A percentile compares a stretch with the other conserved stretches of the same genome.
Conservation (phyloP, 352 stramenopile species). For the Phytopythium kandeliae region DNA sequence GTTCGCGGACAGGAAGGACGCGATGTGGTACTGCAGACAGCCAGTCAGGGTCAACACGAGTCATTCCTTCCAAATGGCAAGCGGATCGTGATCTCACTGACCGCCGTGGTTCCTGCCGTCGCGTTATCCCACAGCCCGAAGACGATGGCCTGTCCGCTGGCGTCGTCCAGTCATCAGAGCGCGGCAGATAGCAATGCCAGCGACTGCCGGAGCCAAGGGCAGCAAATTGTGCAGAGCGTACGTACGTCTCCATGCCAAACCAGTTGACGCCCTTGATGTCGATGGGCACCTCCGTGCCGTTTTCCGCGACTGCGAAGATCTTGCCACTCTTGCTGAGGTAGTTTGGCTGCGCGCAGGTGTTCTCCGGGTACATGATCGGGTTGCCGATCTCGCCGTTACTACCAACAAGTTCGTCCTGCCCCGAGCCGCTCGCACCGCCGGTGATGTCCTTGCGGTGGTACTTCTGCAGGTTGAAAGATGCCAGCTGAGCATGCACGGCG, state of each 20-base stretch:
- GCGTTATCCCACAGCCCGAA: constrained; percentile 28
- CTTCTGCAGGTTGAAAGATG: background rate
- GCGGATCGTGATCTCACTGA: background rate
- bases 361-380: constrained; percentile 42
- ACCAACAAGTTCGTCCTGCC: background rate
- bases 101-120: constrained; percentile 17
- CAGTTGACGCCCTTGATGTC: constrained; percentile 39
- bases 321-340: constrained; percentile 52
- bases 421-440: constrained; percentile 7
- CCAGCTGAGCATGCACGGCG: background rate
- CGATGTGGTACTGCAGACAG: constrained; percentile 21
- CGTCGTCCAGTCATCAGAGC: background rate
- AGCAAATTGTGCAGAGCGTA: background rate
- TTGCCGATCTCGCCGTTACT: constrained; percentile 52
- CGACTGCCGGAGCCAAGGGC: background rate
- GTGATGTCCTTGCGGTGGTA: constrained; percentile 5
- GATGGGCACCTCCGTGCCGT: constrained; percentile 29
- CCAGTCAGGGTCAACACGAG: background rate
- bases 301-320: constrained; percentile 29
- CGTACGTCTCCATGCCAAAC: constrained; percentile 36
- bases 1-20: constrained; percentile 26
- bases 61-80: background rate
- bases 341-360: constrained; percentile 10
- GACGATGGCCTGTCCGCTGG: constrained; percentile 11
- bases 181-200: background rate